Evolutionary conservation across 805 yeast species (phyloP).

Genomic region (Pichia californica): DNA sequence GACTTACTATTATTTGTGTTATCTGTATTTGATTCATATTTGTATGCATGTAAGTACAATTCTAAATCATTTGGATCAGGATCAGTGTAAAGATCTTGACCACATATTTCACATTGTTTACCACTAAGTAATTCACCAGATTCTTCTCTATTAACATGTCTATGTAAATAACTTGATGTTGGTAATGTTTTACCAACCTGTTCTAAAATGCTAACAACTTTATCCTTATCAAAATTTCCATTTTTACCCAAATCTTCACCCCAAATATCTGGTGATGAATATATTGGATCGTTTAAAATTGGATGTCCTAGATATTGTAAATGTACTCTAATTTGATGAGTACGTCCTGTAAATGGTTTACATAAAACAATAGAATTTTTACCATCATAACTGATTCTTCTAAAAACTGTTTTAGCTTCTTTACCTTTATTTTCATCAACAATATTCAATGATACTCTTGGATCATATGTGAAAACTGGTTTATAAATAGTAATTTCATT

Average conservation of each 20-base stretch:
- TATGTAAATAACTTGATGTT: conserved; percentile 65
- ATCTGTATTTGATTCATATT: conserved; percentile 50
- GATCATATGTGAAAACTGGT: conserved; percentile 66
- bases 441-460: conserved; percentile 62
- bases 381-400: conserved; percentile 62
- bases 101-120: conserved; percentile 56
- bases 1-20: conserved; percentile 18
- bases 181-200: conserved; percentile 63
- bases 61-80: conserved; percentile 87
- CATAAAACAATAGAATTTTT: conserved; percentile 67
- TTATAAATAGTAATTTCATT: conserved; percentile 48
- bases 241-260: conserved; percentile 66
- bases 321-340: conserved; percentile 94
- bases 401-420: conserved; percentile 62
- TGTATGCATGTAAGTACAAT: conserved; percentile 86
- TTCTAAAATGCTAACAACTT: conserved; percentile 45
- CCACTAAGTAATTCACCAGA: conserved; percentile 60
- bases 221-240: conserved; percentile 39
- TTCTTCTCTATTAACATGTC: conserved; percentile 27
- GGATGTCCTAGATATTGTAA: conserved; percentile 85
- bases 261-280: conserved; percentile 76
- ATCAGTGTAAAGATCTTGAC: conserved; percentile 66
- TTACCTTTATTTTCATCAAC: conserved; percentile 43
- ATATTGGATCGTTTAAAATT: conserved; percentile 88
- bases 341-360: conserved; percentile 84